phyloP scores from a whole-genome alignment of 352 stramenopile species.

The Pythium scleroteichum region DNA sequence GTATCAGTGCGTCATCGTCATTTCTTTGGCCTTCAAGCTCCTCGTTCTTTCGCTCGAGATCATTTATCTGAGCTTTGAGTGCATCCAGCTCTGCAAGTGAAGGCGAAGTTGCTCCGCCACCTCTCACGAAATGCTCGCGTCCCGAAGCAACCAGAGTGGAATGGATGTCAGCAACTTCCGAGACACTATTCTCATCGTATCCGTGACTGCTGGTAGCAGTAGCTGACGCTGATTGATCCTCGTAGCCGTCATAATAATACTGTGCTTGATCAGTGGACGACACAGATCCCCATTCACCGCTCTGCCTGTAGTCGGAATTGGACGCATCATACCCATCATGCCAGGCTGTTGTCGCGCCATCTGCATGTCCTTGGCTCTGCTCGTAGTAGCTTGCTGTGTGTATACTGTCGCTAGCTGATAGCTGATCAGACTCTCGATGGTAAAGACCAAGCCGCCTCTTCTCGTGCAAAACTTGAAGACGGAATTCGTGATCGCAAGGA shows the following conservation, averaged over 20 bases:
- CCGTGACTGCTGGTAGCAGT: conserved; percentile 16
- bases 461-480: conserved; percentile 42
- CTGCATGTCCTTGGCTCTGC: conserved; percentile 4
- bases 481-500: conserved; percentile 73
- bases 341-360: conserved; percentile 6
- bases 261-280: background rate
- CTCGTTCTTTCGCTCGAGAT: conserved; percentile 18
- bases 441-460: conserved; percentile 36
- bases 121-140: conserved; percentile 12
- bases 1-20: conserved; percentile 13
- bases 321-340: conserved; percentile 5
- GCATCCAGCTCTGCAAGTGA: conserved; percentile 17
- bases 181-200: conserved; percentile 17
- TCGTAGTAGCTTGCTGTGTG: conserved; percentile 41
- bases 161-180: conserved; percentile 16
- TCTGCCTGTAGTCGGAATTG: conserved; percentile 3
- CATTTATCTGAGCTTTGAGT: conserved; percentile 14
- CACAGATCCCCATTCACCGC: background rate
- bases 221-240: background rate
- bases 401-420: conserved; percentile 21
- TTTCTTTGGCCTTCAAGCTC: conserved; percentile 9
- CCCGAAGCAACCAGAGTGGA: conserved; percentile 22
- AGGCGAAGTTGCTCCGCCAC: conserved; percentile 14
- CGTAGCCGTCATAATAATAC: conserved; percentile 11
- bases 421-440: conserved; percentile 1